A percentile compares a stretch with the other conserved stretches of the same genome.
Conservation (phyloP, 805 yeast genomes). For the Cyberlindnera petersonii region DNA sequence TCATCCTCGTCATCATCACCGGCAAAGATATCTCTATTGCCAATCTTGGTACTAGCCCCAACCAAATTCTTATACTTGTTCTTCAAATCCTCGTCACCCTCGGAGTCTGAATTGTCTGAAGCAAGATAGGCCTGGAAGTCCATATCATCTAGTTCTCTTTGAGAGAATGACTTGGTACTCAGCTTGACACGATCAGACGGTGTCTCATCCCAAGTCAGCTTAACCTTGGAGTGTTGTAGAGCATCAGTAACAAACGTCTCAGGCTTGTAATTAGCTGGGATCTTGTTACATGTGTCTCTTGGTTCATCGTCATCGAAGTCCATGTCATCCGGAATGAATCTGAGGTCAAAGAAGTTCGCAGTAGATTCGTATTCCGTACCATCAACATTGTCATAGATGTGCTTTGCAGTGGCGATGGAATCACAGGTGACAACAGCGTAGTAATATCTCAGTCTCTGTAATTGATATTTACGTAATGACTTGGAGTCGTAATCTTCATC, state of each 20-base stretch:
- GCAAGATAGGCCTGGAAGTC: conserved; percentile 92
- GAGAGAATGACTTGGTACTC: conserved; percentile 77
- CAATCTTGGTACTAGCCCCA: conserved; percentile 37
- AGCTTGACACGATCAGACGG: conserved; percentile 81
- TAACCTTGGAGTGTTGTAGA: conserved; percentile 91
- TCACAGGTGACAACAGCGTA: conserved; percentile 90
- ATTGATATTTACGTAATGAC: conserved; percentile 82
- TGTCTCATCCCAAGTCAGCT: conserved; percentile 97
- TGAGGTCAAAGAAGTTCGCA: conserved; percentile 86
- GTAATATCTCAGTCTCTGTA: conserved; percentile 87
- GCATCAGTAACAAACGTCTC: conserved; percentile 86
- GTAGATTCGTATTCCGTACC: conserved; percentile 95
- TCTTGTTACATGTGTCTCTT: conserved; percentile 63
- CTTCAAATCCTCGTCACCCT: conserved; percentile 38
- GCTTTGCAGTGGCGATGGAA: conserved; percentile 61
- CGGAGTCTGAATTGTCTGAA: conserved; percentile 61
- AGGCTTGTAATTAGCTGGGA: conserved; percentile 81
- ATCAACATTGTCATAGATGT: conserved; percentile 82
- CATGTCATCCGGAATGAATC: conserved; percentile 93
- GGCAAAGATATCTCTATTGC: conserved; percentile 32
- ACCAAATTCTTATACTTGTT: conserved; percentile 61
- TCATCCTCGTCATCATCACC: conserved; percentile 52
- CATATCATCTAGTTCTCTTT: conserved; percentile 84
- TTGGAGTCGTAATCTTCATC: conserved; percentile 80
- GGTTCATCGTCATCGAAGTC: conserved; percentile 76